Base-by-base conservation (phyloP, 2,329 filamentous ascomycete genomes). In the Alternaria brassicae region DNA sequence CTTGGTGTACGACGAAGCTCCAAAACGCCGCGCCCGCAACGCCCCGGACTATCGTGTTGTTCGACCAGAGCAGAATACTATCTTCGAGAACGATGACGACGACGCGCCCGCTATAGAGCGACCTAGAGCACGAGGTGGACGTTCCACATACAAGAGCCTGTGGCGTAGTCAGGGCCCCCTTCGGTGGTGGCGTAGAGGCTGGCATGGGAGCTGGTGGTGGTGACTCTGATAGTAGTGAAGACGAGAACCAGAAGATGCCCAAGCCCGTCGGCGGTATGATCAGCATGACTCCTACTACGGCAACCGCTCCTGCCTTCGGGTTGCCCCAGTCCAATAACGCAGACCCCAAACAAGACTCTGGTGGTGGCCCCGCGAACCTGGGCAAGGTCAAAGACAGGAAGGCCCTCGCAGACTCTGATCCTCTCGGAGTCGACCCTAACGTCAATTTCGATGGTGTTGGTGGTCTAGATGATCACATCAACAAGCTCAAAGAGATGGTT, bases 401-500 rank as follows among this genome's bases (percentile, higher is more conserved):
- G 75, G 89, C 92, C 4, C 85, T 97, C 47, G 94, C 94, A 21
- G 95, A 99, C 80, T 92, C 93, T 3, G 95, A 98, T 74, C 95
- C 95, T 42, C 85, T 99, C 3, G 95, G 95, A 9, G 93, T 99
- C 32, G 93, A 98, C 73, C 82, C 94, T 73, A 94, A 88, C 71
- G 92, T 99, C 62, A 93, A 93, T 73, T 97, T 99, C 76, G 94
- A 91, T 77, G 92, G 93, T 66, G 93, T 99, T 56, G 95, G 95
- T 72, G 95, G 95, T 39, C 81, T 99, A 42, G 89, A 96, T 75
- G 90, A 92, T 34, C 94, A 98, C 74, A 97, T 99, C 74, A 93
- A 97, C 74, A 92, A 97, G 77, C 84, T 99, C 62, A 98, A 99
- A 79, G 95, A 99, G 80, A 99, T 99, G 95, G 94, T 99, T 17